Conservation (phyloP, 2,329 filamentous ascomycete genomes). For the Colletotrichum sp. region DNA sequence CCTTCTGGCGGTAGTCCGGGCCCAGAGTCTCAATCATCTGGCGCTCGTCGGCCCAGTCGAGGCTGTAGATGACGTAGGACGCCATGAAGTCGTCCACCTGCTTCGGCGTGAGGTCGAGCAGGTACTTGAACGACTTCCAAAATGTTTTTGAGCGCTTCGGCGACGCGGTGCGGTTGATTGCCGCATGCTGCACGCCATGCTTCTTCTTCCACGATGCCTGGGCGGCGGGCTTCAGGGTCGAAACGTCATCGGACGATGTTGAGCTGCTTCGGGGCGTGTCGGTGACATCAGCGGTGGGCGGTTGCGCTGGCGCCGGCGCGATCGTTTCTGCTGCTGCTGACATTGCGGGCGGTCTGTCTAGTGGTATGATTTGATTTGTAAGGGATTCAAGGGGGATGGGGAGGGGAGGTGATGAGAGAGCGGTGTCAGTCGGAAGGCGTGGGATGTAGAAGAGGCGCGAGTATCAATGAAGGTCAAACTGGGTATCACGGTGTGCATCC, state of each 20-base stretch:
- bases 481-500: not conserved
- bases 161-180: not conserved
- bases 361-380: not conserved
- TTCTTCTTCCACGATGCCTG: conserved; percentile 1
- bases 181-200: not conserved
- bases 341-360: not conserved
- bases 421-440: not conserved
- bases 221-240: not conserved
- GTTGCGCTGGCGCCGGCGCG: not conserved
- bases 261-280: conserved; percentile 1
- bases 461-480: not conserved
- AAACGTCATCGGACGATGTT: conserved; percentile 10
- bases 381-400: too few species aligned
- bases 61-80: conserved; percentile 61
- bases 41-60: conserved; percentile 57
- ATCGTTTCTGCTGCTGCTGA: not conserved
- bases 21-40: conserved; percentile 53
- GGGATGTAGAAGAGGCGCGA: not conserved
- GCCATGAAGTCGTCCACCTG: conserved; percentile 61
- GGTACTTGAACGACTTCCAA: conserved; percentile 53
- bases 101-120: conserved; percentile 51
- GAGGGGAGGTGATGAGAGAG: not conserved
- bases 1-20: conserved; percentile 52
- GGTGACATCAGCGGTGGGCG: not conserved
- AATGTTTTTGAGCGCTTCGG: conserved; percentile 56